Evolutionary conservation across 2,329 filamentous ascomycete genomes (phyloP).

Genomic region (Colletotrichum salicis): DNA sequence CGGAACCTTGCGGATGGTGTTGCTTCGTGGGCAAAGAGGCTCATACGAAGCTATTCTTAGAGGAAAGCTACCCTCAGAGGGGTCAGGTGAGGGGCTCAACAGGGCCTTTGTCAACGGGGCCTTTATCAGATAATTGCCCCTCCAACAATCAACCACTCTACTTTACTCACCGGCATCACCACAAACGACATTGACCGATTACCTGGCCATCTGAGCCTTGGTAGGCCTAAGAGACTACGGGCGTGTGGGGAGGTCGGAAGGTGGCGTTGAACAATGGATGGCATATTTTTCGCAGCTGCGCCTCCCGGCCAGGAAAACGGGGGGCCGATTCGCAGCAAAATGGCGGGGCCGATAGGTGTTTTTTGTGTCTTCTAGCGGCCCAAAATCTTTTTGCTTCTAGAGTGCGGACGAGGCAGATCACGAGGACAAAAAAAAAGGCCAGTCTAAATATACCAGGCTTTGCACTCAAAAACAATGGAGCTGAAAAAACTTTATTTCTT

Average conservation of each 20-base stretch:
- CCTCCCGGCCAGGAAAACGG: neutral
- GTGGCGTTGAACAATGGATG: slow-evolving; percentile 25
- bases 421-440: slow-evolving; percentile 9
- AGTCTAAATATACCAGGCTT: slow-evolving; percentile 30
- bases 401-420: slow-evolving; percentile 13
- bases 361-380: neutral
- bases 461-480: neutral
- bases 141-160: neutral
- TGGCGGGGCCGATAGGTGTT: neutral
- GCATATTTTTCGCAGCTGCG: slow-evolving; percentile 22
- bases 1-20: neutral
- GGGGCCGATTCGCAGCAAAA: neutral
- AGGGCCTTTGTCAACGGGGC: neutral
- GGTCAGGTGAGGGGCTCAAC: neutral
- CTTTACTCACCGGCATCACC: neutral
- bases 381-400: neutral
- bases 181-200: slow-evolving; percentile 9
- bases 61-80: neutral
- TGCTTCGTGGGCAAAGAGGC: neutral
- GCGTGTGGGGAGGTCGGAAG: slow-evolving; percentile 18
- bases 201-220: neutral
- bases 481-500: neutral
- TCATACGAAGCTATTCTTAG: slow-evolving; percentile 20
- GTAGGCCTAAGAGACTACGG: neutral
- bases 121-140: neutral